Evolutionary conservation across 768 basidiomycete genomes (phyloP).

Genomic region (Termitomyces heimii): DNA sequence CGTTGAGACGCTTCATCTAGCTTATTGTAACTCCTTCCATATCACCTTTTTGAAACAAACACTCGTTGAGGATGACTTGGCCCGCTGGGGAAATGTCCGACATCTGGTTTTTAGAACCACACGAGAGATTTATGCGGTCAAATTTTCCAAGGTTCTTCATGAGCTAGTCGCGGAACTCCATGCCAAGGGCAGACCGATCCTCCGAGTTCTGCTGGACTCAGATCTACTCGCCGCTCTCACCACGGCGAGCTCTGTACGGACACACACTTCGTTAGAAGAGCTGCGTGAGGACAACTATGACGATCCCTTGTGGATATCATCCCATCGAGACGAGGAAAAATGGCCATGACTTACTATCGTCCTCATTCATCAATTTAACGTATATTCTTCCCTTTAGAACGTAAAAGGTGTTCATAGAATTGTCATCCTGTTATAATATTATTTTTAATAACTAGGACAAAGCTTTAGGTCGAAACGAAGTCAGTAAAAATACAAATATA

Average conservation of each 20-base stretch:
- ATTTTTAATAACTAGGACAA: not conserved
- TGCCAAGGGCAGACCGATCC: conserved; percentile 13
- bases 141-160: conserved; percentile 14
- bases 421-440: not conserved
- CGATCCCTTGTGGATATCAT: conserved; percentile 26
- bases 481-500: not conserved
- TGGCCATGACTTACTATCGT: not conserved
- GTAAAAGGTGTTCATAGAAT: not conserved
- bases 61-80: conserved; percentile 11
- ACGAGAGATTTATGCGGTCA: conserved; percentile 16
- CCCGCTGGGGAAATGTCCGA: conserved; percentile 17
- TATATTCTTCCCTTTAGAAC: not conserved
- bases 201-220: conserved; percentile 21
- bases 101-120: conserved; percentile 24
- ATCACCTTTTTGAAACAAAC: conserved; percentile 13
- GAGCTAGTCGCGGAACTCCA: conserved; percentile 15
- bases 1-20: conserved; percentile 25
- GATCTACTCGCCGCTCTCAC: conserved; percentile 17
- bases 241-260: conserved; percentile 1
- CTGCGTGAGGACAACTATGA: conserved; percentile 18
- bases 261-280: conserved; percentile 10
- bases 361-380: not conserved
- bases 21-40: conserved; percentile 18
- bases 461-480: not conserved
- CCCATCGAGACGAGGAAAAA: conserved; percentile 6